These are phyloP conservation scores for Aspergillus felis DNA, from an alignment of 2,329 filamentous ascomycete genomes.

Conservation along the genomic window DNA sequence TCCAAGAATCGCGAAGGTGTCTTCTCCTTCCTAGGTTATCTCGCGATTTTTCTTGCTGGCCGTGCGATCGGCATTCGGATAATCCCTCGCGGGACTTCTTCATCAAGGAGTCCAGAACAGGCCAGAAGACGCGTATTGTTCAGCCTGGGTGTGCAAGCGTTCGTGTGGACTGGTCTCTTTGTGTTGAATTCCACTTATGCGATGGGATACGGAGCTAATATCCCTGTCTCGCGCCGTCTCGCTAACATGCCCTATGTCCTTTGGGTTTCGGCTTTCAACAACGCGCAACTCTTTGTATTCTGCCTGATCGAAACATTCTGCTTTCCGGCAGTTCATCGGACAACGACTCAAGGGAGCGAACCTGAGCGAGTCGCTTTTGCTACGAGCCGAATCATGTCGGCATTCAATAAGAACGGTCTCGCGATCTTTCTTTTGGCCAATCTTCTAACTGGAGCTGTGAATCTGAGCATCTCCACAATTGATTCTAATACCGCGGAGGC, in stretches of 20 bases:
- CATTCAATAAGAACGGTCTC: conserved; percentile 86
- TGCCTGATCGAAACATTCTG: conserved; percentile 72
- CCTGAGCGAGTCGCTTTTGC: conserved; percentile 61
- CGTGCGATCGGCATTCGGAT: conserved; percentile 78
- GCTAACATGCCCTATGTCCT: conserved; percentile 92
- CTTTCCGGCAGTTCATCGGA: conserved; percentile 68
- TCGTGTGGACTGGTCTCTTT: conserved; percentile 68
- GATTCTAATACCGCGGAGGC: conserved; percentile 61
- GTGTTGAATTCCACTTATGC: conserved; percentile 62
- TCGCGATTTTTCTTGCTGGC: conserved; percentile 89
- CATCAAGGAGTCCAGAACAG: conserved; percentile 40
- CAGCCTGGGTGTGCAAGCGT: conserved; percentile 61
- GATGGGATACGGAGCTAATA: conserved; percentile 60
- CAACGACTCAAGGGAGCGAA: conserved; percentile 53
- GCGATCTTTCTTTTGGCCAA: conserved; percentile 84
- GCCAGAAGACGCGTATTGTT: conserved; percentile 56
- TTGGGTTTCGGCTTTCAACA: conserved; percentile 92
- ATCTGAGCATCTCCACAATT: conserved; percentile 79
- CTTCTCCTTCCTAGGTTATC: conserved; percentile 91
- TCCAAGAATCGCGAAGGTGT: conserved; percentile 92
- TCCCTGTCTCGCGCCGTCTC: conserved; percentile 79
- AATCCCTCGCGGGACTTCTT: conserved; percentile 59
- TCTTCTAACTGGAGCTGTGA: conserved; percentile 81
- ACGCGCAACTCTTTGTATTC: conserved; percentile 73
- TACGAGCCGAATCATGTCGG: conserved; percentile 75